These are phyloP conservation scores for Zygosaccharomyces lentus DNA, from an alignment of 805 yeast genomes.

Conservation along the genomic window DNA sequence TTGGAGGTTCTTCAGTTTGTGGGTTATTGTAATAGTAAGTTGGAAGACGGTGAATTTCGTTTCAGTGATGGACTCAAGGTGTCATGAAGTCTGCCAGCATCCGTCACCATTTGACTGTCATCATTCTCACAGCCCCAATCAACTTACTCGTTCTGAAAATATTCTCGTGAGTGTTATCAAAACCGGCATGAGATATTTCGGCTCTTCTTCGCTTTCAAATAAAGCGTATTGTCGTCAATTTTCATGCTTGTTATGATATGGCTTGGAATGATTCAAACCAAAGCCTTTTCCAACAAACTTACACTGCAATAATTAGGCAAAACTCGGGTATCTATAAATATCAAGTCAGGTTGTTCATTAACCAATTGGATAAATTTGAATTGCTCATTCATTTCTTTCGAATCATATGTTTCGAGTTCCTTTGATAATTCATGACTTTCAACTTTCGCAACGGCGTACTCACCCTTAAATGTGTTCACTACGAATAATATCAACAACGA, in stretches of 20 bases:
- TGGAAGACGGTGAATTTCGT: not conserved
- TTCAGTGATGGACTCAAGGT: not conserved
- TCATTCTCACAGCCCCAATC: not conserved
- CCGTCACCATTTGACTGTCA: not conserved
- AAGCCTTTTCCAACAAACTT: not conserved
- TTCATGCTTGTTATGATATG: not conserved
- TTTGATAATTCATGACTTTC: not conserved
- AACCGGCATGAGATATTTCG: not conserved
- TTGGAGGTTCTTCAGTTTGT: not conserved
- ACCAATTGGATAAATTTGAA: constrained; percentile 3
- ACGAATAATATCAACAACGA: constrained; percentile 4
- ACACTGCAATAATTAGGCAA: not conserved
- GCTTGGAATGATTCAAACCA: not conserved
- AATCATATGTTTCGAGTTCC: not conserved
- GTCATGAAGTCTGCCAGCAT: constrained; percentile 1
- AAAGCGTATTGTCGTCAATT: not conserved
- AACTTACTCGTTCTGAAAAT: not conserved
- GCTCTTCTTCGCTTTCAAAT: not conserved
- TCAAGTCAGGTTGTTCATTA: not conserved
- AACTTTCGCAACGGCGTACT: constrained; percentile 7
- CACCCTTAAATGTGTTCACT: constrained; percentile 10
- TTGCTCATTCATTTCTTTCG: constrained; percentile 5
- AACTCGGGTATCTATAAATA: not conserved
- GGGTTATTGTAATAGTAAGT: not conserved
- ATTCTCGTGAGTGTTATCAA: not conserved